phyloP scores from a whole-genome alignment of 768 basidiomycete species.

The Lentinula detonsa region DNA sequence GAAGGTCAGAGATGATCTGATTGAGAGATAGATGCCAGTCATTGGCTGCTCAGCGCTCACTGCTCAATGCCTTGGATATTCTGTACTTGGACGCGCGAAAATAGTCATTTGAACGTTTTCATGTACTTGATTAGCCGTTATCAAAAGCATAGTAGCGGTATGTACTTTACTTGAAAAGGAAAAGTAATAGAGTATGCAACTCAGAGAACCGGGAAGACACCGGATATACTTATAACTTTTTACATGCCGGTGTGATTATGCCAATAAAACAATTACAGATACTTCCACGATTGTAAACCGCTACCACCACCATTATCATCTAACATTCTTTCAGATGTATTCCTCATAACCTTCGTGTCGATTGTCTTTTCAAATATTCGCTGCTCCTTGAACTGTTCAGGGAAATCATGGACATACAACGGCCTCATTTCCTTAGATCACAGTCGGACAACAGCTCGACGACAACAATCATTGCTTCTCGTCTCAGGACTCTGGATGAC shows the following conservation, averaged over 20 bases:
- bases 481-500: background rate
- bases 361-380: background rate
- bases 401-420: background rate
- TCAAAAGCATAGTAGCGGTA: background rate
- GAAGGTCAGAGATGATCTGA: background rate
- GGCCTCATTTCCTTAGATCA: slow-evolving; percentile 2
- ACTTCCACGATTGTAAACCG: background rate
- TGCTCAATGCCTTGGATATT: background rate
- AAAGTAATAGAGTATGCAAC: background rate
- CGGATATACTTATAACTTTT: background rate
- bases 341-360: background rate
- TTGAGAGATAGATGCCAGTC: background rate
- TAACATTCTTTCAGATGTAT: background rate
- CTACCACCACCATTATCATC: background rate
- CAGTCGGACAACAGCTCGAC: slow-evolving; percentile 3
- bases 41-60: background rate
- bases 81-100: background rate
- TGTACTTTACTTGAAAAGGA: background rate
- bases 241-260: background rate
- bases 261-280: background rate
- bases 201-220: background rate
- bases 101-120: background rate
- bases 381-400: background rate
- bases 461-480: background rate
- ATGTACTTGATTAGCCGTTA: background rate